Evolutionary conservation across 2,329 filamentous ascomycete species (phyloP), one percentile per base, ranked within the genome.

Genomic region (Penicillium sp.): DNA sequence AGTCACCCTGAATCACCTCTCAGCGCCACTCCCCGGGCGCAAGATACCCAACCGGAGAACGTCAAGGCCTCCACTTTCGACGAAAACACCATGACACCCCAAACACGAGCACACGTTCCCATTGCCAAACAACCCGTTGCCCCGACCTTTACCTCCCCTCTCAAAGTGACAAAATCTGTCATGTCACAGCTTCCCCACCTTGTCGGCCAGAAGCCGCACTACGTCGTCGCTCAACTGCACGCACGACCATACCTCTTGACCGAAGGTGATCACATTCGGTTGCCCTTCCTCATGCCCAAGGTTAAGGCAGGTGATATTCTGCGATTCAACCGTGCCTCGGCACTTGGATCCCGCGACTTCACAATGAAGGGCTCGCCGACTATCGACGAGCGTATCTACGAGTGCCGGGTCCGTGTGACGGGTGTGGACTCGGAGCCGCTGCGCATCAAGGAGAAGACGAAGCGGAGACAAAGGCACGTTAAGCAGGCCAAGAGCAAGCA

Each of bases 401-500:
- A 90, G 71, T 96, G 92, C 74, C 84, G 92, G 56, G 90, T 92
- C 16, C 85, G 87, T 34, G 92, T 99, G 26, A 82, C 94, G 60
- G 93, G 92, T 6, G 85, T 89, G 7, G 94, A 97, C 77, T 84
- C 85, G 55, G 89, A 92, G 78, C 89, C 90, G 34, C 73, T 93
- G 78, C 80, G 89, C 56, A 78, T 86, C 65, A 90, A 90, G 78
- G 81, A 89, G 76, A 93, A 93, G 83, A 93, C 84, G 66, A 92
- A 92, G 83, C 78, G 86, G 79, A 89, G 88, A 70, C 80, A 84
- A 66, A 76, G 85, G 61, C 81, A 84, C 70, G 82, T 84, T 48
- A 90, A 86, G 79, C 85, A 83, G 57, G 88, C 94, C 10, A 88
- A 82, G 78, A 97, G 91, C 80, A 97, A 99, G 83, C 90, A 96